These are phyloP conservation scores for Chlamydomonas schloesseri DNA, from an alignment of 139 green algal genomes.

Conservation along the genomic window DNA sequence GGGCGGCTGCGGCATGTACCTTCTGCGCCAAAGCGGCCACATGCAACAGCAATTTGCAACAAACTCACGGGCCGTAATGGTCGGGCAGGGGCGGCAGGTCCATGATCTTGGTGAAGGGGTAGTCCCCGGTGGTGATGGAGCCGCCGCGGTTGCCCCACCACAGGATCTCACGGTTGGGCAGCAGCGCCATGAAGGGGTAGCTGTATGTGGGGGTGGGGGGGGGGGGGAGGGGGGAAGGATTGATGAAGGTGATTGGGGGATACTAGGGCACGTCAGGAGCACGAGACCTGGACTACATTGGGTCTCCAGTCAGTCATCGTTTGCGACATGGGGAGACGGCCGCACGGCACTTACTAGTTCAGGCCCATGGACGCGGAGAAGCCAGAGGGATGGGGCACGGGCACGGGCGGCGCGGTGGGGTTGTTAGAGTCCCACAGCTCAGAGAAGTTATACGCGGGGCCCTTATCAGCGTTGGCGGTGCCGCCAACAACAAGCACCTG, in stretches of 20 bases:
- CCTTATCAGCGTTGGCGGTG: background rate
- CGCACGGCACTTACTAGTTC: background rate
- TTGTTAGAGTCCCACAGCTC: background rate
- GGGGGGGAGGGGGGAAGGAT: no score
- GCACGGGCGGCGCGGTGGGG: background rate
- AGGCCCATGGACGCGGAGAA: background rate
- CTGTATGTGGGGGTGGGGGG: no score
- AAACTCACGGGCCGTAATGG: conserved; percentile 15
- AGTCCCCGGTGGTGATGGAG: conserved; percentile 2
- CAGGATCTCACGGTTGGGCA: conserved; percentile 5
- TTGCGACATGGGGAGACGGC: no score
- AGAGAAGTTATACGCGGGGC: background rate
- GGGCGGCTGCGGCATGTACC: no score
- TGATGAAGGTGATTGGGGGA: background rate
- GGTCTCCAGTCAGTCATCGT: no score
- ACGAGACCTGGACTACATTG: no score
- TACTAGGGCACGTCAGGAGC: no score
- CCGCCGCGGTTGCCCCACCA: conserved; percentile 24
- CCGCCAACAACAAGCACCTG: conserved; percentile 2
- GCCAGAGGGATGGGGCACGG: background rate
- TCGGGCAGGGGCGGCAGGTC: background rate
- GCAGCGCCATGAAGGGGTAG: conserved; percentile 1
- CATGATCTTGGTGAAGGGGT: background rate
- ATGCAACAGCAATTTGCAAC: no score
- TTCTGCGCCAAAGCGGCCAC: no score